Evolutionary conservation across 2,329 filamentous ascomycete species (phyloP).

Genomic region (Aspergillus arachidicola): DNA sequence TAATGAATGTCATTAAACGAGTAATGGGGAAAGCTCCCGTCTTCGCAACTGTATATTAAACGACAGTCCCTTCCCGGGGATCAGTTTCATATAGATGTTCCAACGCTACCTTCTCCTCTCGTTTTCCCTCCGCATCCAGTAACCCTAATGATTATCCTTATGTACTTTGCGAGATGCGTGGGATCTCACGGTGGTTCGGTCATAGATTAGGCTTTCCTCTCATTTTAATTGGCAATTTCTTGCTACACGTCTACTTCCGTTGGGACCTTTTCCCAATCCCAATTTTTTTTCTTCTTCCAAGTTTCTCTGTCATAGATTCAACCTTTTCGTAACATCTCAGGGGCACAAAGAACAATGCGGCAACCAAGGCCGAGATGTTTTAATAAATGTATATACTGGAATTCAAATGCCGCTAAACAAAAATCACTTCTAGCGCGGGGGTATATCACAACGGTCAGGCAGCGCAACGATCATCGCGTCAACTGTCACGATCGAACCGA

Average conservation of each 20-base stretch:
- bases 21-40: neutral
- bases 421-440: constrained; percentile 2
- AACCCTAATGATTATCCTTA: constrained; percentile 22
- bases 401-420: constrained; percentile 5
- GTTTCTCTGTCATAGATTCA: neutral
- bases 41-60: neutral
- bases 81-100: constrained; percentile 1
- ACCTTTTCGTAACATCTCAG: neutral
- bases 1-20: neutral
- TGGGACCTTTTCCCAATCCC: neutral
- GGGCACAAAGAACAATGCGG: neutral
- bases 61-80: neutral
- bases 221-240: neutral
- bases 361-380: neutral
- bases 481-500: constrained; percentile 68
- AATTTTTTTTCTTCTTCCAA: neutral
- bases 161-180: constrained; percentile 4
- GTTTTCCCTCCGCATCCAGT: constrained; percentile 11
- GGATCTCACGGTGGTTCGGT: neutral
- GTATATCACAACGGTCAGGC: constrained; percentile 10
- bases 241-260: neutral
- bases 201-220: neutral
- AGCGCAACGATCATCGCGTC: constrained; percentile 12
- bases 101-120: neutral
- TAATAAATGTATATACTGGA: constrained; percentile 17